Evolutionary conservation across 768 basidiomycete species (phyloP), one percentile per base, ranked within the genome.

Genomic region (Suillus lakei): DNA sequence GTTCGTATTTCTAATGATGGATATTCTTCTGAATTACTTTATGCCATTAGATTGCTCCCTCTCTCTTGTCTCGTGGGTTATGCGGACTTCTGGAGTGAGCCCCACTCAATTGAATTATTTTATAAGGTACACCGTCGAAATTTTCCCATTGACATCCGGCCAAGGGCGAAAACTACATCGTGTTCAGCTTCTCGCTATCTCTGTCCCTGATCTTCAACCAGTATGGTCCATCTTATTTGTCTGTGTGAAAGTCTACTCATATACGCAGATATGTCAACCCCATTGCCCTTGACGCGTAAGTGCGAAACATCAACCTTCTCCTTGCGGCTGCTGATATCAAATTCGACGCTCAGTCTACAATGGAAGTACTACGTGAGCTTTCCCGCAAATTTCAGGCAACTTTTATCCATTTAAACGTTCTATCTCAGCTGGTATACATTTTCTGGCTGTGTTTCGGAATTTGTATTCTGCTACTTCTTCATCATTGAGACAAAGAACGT

Each of bases 361-460:
- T 85, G 84, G 84, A 83, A 82, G 69, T 84, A 82, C 76, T 83
- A 83, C 67, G 79, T 81, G 43, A 70, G 78, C 70, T 0, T 32
- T 60, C 41, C 16, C 54, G 28, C 46, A 23, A 41, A 34, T 39
- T 44, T 30, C 8, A 1, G 21, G 46, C 58, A 23, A 16, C 16
- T 32, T 10, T 18, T 9, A 32, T 23, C 13, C 9, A 21, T 50
- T 59, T 9, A 7, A 34, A 32, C 15, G 10, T 34, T 41, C 1
- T 34, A 16, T 48, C 7, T 48, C 21, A 79, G 77, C 64, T 81
- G 34, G 77, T 82, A n/a, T 83, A 82, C 68, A 72, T 77, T 61
- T 75, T 75, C 70, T 83, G 80, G 81, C 69, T 78, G 36, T 74
- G 73, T 13, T 80, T 83, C 70, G n/a, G 80, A 83, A 71, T 60